A percentile compares a stretch with the other conserved stretches of the same genome.
phyloP scores from a whole-genome alignment of 2,329 filamentous ascomycete species.

The Thermoascus crustaceus region DNA sequence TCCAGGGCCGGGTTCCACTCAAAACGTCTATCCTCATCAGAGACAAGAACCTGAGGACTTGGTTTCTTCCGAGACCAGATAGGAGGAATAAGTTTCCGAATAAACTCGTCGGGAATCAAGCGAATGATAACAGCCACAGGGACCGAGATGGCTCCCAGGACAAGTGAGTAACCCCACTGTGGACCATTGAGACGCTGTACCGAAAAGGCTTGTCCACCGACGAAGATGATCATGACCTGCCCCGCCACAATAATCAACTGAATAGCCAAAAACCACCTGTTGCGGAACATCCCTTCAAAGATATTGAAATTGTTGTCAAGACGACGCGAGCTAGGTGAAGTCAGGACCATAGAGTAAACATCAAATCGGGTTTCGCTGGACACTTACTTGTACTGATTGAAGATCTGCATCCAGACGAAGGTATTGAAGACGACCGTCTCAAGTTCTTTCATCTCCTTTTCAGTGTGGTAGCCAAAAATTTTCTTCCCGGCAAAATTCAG shows the following conservation, averaged over 20 bases:
- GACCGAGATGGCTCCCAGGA: slow-evolving; percentile 60
- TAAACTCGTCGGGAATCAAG: slow-evolving; percentile 51
- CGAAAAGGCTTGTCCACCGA: slow-evolving; percentile 60
- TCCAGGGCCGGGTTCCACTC: slow-evolving; percentile 55
- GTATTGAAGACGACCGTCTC: slow-evolving; percentile 37
- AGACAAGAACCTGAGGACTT: slow-evolving; percentile 35
- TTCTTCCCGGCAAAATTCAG: slow-evolving; percentile 39
- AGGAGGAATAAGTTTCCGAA: slow-evolving; percentile 36
- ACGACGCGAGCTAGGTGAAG: slow-evolving; percentile 25
- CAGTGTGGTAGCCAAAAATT: slow-evolving; percentile 23
- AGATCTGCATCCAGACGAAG: slow-evolving; percentile 41
- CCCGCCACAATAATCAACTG: slow-evolving; percentile 59
- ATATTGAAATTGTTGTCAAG: slow-evolving; percentile 39
- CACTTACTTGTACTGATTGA: slow-evolving; percentile 42
- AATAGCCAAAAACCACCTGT: slow-evolving; percentile 50
- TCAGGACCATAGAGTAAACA: slow-evolving; percentile 1
- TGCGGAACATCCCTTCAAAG: slow-evolving; percentile 35
- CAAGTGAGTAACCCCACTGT: slow-evolving; percentile 63
- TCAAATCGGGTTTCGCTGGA: neutral
- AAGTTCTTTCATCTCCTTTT: slow-evolving; percentile 17
- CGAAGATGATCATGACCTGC: slow-evolving; percentile 64
- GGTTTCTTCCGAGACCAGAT: slow-evolving; percentile 29
- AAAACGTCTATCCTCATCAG: slow-evolving; percentile 39
- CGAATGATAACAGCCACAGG: slow-evolving; percentile 56
- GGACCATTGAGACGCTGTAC: slow-evolving; percentile 52